Evolutionary conservation across 129 eudicot genomes (phyloP).

Genomic region (Pulicaria dysenterica): DNA sequence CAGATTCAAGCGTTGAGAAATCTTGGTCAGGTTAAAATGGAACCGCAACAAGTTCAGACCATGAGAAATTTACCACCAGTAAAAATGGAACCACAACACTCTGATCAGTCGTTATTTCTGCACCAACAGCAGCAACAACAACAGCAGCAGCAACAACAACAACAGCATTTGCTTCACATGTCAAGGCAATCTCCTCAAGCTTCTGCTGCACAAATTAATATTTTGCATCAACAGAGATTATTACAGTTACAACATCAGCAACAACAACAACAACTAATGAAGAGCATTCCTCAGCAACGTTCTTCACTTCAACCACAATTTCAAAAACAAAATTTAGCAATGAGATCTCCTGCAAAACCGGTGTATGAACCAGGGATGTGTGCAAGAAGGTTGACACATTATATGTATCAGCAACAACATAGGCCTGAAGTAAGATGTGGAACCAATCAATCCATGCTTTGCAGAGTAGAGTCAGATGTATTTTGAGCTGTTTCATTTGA

Average conservation of each 20-base stretch:
- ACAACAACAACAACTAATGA: conserved; percentile 81
- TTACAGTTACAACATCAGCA: conserved; percentile 92
- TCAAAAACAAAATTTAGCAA: conserved; percentile 67
- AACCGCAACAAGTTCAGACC: conserved; percentile 72
- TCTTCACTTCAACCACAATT: conserved; percentile 67
- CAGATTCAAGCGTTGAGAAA: conserved; percentile 75
- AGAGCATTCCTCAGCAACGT: conserved; percentile 86
- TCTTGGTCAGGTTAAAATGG: conserved; percentile 82
- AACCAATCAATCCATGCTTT: not conserved
- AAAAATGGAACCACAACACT: conserved; percentile 86
- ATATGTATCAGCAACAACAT: conserved; percentile 97
- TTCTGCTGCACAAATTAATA: conserved; percentile 72
- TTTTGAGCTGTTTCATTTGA: not conserved
- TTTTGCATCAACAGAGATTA: conserved; percentile 87
- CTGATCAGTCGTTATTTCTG: conserved; percentile 62
- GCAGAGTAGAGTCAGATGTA: not conserved
- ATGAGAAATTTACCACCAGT: conserved; percentile 74
- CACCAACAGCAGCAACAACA: conserved; percentile 79
- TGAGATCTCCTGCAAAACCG: conserved; percentile 80
- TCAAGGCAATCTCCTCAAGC: conserved; percentile 94
- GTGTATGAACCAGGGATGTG: conserved; percentile 96
- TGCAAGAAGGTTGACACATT: conserved; percentile 92
- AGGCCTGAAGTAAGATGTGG: conserved; percentile 84
- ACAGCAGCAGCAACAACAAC: conserved; percentile 75
- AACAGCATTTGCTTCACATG: conserved; percentile 77